Evolutionary conservation across 345 rosid genomes (phyloP), one percentile per base, ranked within the genome.

Genomic region (Geranium brycei): DNA sequence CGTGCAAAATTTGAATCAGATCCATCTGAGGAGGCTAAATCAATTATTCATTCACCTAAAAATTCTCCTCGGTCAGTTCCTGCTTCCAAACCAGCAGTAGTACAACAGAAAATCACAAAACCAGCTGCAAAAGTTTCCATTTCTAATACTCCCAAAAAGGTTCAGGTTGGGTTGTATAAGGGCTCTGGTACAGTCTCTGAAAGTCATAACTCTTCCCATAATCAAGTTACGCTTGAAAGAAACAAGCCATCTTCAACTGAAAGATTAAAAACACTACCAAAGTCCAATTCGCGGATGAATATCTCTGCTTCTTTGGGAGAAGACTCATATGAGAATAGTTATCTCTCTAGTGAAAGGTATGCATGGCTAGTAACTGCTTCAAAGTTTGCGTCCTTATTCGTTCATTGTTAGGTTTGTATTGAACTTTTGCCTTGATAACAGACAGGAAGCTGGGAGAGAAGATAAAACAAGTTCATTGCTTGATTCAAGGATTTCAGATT

Each of bases 401-500:
- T 47, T 11, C 53, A 47, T 47, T 13, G 53, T 5, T 17, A 28
- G 59, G n/a, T 17, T 11, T 31, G 58, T 31, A 19, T 31, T 66
- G 5, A 6, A 51, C 65, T 38, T 66, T 18, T 59, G 31, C 60
- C 71, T 40, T 68, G 53, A 35, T 72, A 64, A 47, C 77, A 85
- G 93, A 73, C 62, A 69, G 62, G 83, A 79, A 70, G 66, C 64
- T 66, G 68, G 65, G 67, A 68, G 74, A 63, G 83, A 78, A 72
- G 83, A 75, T 53, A 76, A 73, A 71, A 66, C 60, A 61, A 63
- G 69, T 58, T 72, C 71, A 15, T 68, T 78, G 74, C 56, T 64
- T 14, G 80, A 81, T 66, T 75, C 84, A 68, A 81, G 77, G 73
- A 77, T 83, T 65, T 73, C 81, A 38, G 93, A 87, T 73, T 79